Evolutionary conservation across 1,284 basidiomycete genomes (phyloP).

Genomic region (Heterobasidion parviporum): DNA sequence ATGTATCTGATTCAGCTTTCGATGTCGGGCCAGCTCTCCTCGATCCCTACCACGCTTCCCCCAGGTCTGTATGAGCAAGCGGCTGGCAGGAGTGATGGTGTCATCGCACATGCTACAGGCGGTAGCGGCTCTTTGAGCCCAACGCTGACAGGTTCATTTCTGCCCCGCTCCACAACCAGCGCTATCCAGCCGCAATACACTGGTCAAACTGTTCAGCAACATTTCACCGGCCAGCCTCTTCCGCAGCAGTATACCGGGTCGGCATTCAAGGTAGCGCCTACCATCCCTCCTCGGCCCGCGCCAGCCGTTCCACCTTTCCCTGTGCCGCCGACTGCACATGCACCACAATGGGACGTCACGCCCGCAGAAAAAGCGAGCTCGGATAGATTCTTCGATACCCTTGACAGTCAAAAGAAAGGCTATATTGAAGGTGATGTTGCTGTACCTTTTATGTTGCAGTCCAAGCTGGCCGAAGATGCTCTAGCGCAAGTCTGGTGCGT

Average conservation of each 20-base stretch:
- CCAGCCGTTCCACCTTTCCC: slow-evolving; percentile 22
- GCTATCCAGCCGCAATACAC: slow-evolving; percentile 55
- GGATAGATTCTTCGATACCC: slow-evolving; percentile 78
- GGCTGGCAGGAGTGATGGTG: slow-evolving; percentile 26
- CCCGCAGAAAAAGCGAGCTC: slow-evolving; percentile 73
- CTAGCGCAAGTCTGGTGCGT: slow-evolving; percentile 89
- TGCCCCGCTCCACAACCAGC: slow-evolving; percentile 18
- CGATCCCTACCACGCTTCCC: slow-evolving; percentile 77
- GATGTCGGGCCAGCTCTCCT: slow-evolving; percentile 77
- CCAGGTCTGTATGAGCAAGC: slow-evolving; percentile 89
- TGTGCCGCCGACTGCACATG: slow-evolving; percentile 14
- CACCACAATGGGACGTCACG: slow-evolving; percentile 77
- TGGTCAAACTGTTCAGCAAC: slow-evolving; percentile 31
- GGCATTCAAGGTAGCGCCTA: slow-evolving; percentile 15
- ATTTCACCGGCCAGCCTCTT: slow-evolving; percentile 11
- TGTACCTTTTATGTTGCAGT: slow-evolving; percentile 94
- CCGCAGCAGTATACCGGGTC: slow-evolving; percentile 6
- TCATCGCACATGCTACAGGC: slow-evolving; percentile 49
- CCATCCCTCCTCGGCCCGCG: slow-evolving; percentile 39
- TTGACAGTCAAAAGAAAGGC: slow-evolving; percentile 74
- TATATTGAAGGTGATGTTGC: slow-evolving; percentile 91
- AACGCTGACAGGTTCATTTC: slow-evolving; percentile 28
- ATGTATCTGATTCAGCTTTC: slow-evolving; percentile 93
- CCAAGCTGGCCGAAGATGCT: slow-evolving; percentile 76
- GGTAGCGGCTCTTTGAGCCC: slow-evolving; percentile 52